Conservation (phyloP, 352 stramenopile genomes). For the Phytophthora cactorum region DNA sequence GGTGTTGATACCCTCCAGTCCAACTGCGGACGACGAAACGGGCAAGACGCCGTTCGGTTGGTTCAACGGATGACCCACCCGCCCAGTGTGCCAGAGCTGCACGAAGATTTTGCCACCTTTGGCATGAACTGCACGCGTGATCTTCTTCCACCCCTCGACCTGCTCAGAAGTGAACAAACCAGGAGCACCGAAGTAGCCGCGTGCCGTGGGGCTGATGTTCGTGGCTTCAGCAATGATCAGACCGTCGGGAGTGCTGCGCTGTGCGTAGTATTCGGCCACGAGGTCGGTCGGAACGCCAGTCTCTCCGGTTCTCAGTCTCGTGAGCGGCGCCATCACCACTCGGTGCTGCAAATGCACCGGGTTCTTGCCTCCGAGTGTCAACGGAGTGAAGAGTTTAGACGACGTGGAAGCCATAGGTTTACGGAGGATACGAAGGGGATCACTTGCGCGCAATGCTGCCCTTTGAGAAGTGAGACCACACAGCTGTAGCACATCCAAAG, state of each 20-base stretch:
- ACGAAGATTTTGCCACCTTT: slow-evolving; percentile 80
- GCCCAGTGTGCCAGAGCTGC: slow-evolving; percentile 89
- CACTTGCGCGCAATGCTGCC: slow-evolving; percentile 4
- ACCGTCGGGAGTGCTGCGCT: slow-evolving; percentile 58
- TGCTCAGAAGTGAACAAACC: slow-evolving; percentile 56
- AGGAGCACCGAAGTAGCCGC: slow-evolving; percentile 49
- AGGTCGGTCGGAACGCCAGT: slow-evolving; percentile 44
- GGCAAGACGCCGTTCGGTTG: slow-evolving; percentile 52
- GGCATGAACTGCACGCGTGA: slow-evolving; percentile 70
- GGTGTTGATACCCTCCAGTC: slow-evolving; percentile 34
- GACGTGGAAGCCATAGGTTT: slow-evolving; percentile 13
- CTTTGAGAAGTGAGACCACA: slow-evolving; percentile 10
- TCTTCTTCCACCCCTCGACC: slow-evolving; percentile 56
- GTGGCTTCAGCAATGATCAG: slow-evolving; percentile 72
- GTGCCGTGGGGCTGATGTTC: slow-evolving; percentile 49
- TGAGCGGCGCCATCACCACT: slow-evolving; percentile 79
- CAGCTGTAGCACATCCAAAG: slow-evolving; percentile 9
- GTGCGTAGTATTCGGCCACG: slow-evolving; percentile 65
- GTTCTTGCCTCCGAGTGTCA: slow-evolving; percentile 50
- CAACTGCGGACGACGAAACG: slow-evolving; percentile 50
- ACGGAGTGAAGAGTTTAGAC: slow-evolving; percentile 52
- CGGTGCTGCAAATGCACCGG: slow-evolving; percentile 63
- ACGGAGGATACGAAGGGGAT: neutral
- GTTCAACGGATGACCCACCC: slow-evolving; percentile 61
- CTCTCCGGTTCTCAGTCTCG: slow-evolving; percentile 44